Conservation (phyloP, 2,329 filamentous ascomycete genomes). For the Phoma herbarum region DNA sequence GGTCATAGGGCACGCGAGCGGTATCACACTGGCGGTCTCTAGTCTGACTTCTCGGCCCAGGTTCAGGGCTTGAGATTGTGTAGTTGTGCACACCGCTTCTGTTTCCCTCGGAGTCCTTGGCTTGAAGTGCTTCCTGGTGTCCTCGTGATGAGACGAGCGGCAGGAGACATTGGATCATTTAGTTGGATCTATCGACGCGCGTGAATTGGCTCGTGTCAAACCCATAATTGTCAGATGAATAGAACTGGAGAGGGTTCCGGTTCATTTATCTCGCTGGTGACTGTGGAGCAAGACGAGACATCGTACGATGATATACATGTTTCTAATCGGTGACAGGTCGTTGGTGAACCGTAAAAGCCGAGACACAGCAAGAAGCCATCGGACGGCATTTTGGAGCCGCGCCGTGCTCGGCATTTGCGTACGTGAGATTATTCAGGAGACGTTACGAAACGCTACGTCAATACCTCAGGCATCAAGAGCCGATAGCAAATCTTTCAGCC, state of each 20-base stretch:
- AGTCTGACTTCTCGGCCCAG: not conserved
- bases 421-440: not conserved
- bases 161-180: conserved; percentile 4
- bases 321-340: not conserved
- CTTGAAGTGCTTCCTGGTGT: not conserved
- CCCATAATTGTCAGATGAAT: not conserved
- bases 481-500: not conserved
- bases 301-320: conserved; percentile 7
- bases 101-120: not conserved
- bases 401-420: not conserved
- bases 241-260: not conserved
- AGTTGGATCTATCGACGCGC: conserved; percentile 1
- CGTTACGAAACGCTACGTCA: not conserved
- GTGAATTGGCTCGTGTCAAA: not conserved
- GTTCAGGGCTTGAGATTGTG: not conserved
- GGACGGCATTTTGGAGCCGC: not conserved
- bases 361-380: not conserved
- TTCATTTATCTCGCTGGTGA: not conserved
- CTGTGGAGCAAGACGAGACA: not conserved
- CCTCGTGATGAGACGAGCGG: not conserved
- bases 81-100: conserved; percentile 8
- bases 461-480: conserved; percentile 1
- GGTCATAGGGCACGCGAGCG: not conserved
- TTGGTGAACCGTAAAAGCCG: not conserved
- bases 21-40: not conserved